Conservation (phyloP, 1,139 yeast genomes). For the Hyphopichia wangnamkhiaoensis region DNA sequence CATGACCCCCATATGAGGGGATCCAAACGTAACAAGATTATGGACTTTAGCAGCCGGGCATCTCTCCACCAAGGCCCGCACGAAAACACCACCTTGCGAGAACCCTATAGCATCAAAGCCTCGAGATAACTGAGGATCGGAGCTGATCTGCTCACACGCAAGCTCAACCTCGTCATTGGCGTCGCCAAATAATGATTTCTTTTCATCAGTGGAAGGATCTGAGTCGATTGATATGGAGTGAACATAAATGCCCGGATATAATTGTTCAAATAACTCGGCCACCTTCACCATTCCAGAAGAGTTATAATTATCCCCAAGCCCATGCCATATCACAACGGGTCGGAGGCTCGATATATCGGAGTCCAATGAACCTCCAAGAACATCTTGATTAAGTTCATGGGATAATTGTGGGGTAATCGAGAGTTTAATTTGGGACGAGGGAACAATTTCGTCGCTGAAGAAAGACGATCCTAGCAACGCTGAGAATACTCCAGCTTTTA, state of each 20-base stretch:
- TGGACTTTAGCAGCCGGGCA: constrained; percentile 52
- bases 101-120: constrained; percentile 81
- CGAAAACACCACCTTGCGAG: constrained; percentile 79
- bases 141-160: constrained; percentile 44
- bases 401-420: background rate
- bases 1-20: constrained; percentile 78
- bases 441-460: background rate
- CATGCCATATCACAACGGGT: constrained; percentile 83
- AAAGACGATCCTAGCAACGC: background rate
- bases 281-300: constrained; percentile 59
- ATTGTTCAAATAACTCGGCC: constrained; percentile 38
- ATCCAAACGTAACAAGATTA: constrained; percentile 71
- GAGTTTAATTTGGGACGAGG: background rate
- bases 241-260: constrained; percentile 53
- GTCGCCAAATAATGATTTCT: constrained; percentile 60
- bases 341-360: too few relatives aligned
- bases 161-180: constrained; percentile 40
- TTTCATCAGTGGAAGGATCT: constrained; percentile 53
- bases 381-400: too few relatives aligned
- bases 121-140: constrained; percentile 38
- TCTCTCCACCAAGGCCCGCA: constrained; percentile 63
- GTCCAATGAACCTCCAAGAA: too few relatives aligned
- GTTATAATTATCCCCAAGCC: constrained; percentile 75
- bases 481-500: too few relatives aligned
- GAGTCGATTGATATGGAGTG: constrained; percentile 54